These are phyloP conservation scores for Aleurites moluccanus DNA, from an alignment of 441 rosid species.

Conservation along the genomic window DNA sequence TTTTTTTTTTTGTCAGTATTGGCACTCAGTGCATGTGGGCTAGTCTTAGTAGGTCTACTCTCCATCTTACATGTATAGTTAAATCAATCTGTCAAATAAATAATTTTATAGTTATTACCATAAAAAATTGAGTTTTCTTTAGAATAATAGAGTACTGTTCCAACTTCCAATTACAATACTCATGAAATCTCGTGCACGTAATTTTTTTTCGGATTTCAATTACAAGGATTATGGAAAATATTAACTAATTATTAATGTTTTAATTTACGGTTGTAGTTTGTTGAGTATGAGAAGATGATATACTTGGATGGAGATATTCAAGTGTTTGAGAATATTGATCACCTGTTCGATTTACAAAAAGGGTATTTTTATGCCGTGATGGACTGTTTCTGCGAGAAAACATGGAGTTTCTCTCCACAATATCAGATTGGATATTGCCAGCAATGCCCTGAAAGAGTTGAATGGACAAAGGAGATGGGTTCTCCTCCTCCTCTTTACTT, in stretches of 20 bases:
- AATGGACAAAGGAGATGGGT: constrained; percentile 57
- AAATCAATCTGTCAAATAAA: too few species aligned
- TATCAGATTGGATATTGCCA: constrained; percentile 70
- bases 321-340: constrained; percentile 70
- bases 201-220: too few species aligned
- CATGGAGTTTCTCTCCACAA: constrained; percentile 56
- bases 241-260: not conserved
- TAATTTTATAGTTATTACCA: too few species aligned
- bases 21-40: constrained; percentile 11
- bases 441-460: constrained; percentile 62
- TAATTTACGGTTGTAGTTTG: constrained; percentile 41
- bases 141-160: too few species aligned
- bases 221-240: too few species aligned
- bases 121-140: too few species aligned
- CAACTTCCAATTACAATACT: too few species aligned
- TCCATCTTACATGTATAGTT: not conserved
- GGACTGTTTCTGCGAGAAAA: constrained; percentile 77
- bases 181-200: too few species aligned
- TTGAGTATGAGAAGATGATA: constrained; percentile 76
- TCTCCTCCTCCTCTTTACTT: constrained; percentile 69
- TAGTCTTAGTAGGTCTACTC: constrained; percentile 10
- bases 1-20: not conserved
- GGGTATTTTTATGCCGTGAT: constrained; percentile 69
- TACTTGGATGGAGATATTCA: constrained; percentile 87
- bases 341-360: constrained; percentile 49